These are phyloP conservation scores for Schizothecium vesticola DNA, from an alignment of 495 filamentous ascomycete species.

Conservation along the genomic window DNA sequence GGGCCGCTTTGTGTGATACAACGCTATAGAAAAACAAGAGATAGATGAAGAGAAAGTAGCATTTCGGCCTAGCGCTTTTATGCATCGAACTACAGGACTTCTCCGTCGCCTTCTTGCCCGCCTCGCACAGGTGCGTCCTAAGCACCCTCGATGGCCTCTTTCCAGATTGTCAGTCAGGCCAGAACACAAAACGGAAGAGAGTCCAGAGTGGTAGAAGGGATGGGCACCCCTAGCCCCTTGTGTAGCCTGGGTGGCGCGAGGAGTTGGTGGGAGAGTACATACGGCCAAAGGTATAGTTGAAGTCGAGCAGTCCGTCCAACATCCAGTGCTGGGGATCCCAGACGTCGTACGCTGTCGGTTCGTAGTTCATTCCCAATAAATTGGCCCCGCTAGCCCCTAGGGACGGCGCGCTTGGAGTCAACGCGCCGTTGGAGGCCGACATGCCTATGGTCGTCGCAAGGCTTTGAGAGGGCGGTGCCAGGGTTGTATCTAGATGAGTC, in stretches of 20 bases:
- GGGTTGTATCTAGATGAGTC: slow-evolving; percentile 50
- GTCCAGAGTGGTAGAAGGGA: background rate
- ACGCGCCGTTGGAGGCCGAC: slow-evolving; percentile 38
- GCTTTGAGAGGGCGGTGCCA: slow-evolving; percentile 39
- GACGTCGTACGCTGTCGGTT: slow-evolving; percentile 65
- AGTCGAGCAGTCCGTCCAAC: slow-evolving; percentile 75
- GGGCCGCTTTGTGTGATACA: background rate
- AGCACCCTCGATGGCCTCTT: slow-evolving; percentile 38
- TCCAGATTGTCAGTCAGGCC: background rate
- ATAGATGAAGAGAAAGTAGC: background rate
- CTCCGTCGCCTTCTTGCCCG: background rate
- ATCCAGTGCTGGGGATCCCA: slow-evolving; percentile 91
- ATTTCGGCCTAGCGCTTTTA: background rate
- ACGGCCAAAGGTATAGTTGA: slow-evolving; percentile 58
- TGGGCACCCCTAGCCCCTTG: background rate
- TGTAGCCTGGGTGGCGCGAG: background rate
- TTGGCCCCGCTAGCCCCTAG: slow-evolving; percentile 39
- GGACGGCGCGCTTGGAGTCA: slow-evolving; percentile 41
- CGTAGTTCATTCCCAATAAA: slow-evolving; percentile 44
- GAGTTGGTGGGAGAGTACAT: background rate
- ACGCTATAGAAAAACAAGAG: background rate
- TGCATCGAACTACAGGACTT: background rate
- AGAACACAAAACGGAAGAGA: background rate
- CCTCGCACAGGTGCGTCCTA: slow-evolving; percentile 21
- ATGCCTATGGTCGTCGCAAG: slow-evolving; percentile 27